phyloP scores from a whole-genome alignment of 352 stramenopile species.

The Globisporangium lucens region DNA sequence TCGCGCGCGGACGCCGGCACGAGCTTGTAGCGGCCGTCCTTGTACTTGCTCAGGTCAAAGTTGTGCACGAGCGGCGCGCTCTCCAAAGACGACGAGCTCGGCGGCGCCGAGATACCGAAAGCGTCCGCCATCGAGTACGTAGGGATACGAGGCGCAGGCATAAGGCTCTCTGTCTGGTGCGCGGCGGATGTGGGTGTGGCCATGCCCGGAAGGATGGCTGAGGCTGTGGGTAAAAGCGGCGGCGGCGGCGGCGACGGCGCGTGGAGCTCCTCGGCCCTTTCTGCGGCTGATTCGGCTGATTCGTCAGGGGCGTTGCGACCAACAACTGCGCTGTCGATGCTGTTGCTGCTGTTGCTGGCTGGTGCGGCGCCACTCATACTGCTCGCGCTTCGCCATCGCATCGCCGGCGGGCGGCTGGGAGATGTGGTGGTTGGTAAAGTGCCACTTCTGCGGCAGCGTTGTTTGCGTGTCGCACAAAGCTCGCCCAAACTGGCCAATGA shows the following conservation, averaged over 20 bases:
- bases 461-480: background rate
- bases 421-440: background rate
- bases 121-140: background rate
- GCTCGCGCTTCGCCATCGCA: background rate
- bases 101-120: slow-evolving; percentile 7
- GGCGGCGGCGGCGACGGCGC: background rate
- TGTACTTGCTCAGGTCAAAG: slow-evolving; percentile 78
- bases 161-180: background rate
- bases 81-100: slow-evolving; percentile 21
- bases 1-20: slow-evolving; percentile 66
- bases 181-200: slow-evolving; percentile 15
- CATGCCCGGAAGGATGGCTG: background rate
- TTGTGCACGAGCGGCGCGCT: slow-evolving; percentile 60
- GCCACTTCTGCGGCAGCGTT: background rate
- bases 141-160: slow-evolving; percentile 11
- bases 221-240: background rate
- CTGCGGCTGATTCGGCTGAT: background rate
- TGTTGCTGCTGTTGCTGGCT: background rate
- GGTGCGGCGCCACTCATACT: slow-evolving; percentile 13
- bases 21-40: slow-evolving; percentile 63
- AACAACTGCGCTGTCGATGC: no score
- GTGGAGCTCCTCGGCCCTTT: background rate
- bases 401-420: background rate
- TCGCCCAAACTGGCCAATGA: background rate
- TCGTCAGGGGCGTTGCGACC: background rate